These are phyloP conservation scores for Arbutus unedo DNA, from an alignment of 148 eudicot genomes.

Conservation along the genomic window DNA sequence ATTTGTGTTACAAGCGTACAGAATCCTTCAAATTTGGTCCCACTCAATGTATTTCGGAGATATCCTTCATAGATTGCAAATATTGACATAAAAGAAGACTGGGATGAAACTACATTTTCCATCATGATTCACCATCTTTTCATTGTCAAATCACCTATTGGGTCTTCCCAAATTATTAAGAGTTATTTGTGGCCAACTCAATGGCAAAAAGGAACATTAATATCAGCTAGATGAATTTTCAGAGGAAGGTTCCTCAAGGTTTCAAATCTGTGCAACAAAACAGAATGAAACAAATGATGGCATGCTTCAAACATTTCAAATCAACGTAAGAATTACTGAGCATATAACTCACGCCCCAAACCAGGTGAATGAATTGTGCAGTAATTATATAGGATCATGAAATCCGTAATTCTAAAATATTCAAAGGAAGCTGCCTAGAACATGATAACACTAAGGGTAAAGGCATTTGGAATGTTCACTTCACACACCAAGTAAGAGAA, in stretches of 20 bases:
- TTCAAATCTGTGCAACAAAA: background rate
- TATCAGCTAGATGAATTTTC: background rate
- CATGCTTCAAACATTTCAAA: slow-evolving; percentile 4
- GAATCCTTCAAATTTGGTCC: background rate
- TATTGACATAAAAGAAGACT: background rate
- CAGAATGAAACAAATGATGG: background rate
- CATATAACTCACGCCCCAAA: background rate
- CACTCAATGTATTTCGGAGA: background rate
- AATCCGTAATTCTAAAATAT: background rate
- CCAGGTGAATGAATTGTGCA: background rate
- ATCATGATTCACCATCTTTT: background rate
- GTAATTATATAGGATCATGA: background rate
- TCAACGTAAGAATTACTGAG: background rate
- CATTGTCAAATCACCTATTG: background rate
- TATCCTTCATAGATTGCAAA: background rate
- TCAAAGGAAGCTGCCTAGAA: background rate
- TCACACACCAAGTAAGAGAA: background rate
- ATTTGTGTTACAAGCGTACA: background rate
- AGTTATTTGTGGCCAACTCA: background rate
- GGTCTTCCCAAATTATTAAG: background rate
- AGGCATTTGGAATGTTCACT: slow-evolving; percentile 5
- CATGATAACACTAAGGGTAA: background rate
- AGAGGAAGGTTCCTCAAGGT: background rate
- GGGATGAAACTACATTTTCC: background rate
- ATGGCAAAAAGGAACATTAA: background rate